Conservation (phyloP, 345 rosid species). For the Populus alba region DNA sequence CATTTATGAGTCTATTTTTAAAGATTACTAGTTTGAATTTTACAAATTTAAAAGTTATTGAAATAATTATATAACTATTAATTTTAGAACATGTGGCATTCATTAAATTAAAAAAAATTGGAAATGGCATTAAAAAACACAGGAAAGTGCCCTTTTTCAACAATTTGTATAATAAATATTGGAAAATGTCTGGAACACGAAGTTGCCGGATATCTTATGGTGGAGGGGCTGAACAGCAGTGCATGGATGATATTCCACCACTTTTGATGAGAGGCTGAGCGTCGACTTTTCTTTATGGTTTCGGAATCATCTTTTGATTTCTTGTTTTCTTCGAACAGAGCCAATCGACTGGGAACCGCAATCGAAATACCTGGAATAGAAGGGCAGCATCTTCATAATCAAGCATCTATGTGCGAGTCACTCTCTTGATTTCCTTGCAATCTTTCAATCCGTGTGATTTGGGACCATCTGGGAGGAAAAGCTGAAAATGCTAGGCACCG, state of each 20-base stretch:
- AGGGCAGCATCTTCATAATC: neutral
- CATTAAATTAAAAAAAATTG: too few relatives aligned
- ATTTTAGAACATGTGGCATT: too few relatives aligned
- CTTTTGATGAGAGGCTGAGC: neutral
- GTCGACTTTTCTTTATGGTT: neutral
- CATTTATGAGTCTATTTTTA: fast-evolving
- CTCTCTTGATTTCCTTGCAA: neutral
- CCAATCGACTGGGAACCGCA: conserved; percentile 4
- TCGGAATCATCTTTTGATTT: neutral
- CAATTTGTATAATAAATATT: neutral
- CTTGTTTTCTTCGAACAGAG: neutral
- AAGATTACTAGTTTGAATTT: too few relatives aligned
- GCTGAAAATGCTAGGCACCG: neutral
- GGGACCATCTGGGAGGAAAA: neutral
- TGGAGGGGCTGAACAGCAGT: neutral
- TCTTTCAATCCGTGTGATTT: too few relatives aligned
- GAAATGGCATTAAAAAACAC: too few relatives aligned
- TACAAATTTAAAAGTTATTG: fast-evolving
- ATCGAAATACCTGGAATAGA: neutral
- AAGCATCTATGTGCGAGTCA: neutral
- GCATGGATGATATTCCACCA: neutral
- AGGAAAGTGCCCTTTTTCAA: neutral
- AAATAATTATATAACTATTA: fast-evolving
- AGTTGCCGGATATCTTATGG: neutral
- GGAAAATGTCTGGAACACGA: neutral